Conservation (phyloP, 23 red algal genomes). For the Gracilaria caudata region DNA sequence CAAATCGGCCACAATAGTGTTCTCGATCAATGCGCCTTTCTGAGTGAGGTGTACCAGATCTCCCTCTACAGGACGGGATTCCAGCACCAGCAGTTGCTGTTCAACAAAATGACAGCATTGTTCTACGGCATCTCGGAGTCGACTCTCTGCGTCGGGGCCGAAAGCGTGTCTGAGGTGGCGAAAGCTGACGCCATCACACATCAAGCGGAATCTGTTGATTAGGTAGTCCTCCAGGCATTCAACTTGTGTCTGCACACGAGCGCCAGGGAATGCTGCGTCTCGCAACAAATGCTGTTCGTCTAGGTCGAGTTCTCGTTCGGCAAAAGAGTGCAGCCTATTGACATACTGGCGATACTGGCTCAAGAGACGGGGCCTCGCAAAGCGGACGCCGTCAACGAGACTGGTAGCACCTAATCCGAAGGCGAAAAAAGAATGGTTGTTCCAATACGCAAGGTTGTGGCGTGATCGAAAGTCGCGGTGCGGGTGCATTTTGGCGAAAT, state of each 20-base stretch:
- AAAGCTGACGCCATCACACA: slow-evolving; percentile 47
- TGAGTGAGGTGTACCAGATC: slow-evolving; percentile 40
- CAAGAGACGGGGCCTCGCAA: slow-evolving; percentile 67
- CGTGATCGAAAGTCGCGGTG: slow-evolving; percentile 44
- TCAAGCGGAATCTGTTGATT: slow-evolving; percentile 57
- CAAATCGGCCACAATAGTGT: slow-evolving; percentile 50
- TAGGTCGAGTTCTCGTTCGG: not conserved
- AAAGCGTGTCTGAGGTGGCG: slow-evolving; percentile 17
- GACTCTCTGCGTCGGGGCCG: not conserved
- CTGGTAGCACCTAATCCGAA: slow-evolving; percentile 90
- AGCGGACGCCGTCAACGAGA: slow-evolving; percentile 72
- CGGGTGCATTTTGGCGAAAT: slow-evolving; percentile 50
- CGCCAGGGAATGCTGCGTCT: slow-evolving; percentile 22
- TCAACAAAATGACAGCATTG: slow-evolving; percentile 24
- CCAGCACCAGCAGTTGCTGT: not conserved
- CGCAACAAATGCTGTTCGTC: not conserved
- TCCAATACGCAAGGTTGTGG: slow-evolving; percentile 95
- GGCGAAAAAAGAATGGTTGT: slow-evolving; percentile 81
- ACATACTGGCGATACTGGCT: slow-evolving; percentile 66
- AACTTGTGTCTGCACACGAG: not conserved
- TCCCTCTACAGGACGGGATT: not conserved
- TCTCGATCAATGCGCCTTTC: slow-evolving; percentile 64
- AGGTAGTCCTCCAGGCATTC: slow-evolving; percentile 66
- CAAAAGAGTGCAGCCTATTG: not conserved
- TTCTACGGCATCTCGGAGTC: slow-evolving; percentile 33